Evolutionary conservation across 2,329 filamentous ascomycete species (phyloP), one percentile per base, ranked within the genome.

Genomic region (Botrytis hyacinthi): DNA sequence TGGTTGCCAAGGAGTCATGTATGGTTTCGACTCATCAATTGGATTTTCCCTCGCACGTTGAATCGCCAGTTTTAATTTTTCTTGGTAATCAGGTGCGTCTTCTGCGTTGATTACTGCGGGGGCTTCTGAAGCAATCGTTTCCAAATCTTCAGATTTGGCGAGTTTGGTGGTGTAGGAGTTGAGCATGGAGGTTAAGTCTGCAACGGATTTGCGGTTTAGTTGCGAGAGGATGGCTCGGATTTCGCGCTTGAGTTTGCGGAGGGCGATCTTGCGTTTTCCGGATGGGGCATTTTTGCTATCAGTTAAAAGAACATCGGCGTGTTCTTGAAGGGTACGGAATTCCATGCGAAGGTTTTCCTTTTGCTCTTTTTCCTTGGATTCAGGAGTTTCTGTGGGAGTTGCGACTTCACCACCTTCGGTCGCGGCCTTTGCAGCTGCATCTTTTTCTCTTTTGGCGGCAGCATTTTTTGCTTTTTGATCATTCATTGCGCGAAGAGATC

Each of bases 1-100:
- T 20, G 96, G 96, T 76, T 87, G 85, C 96, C 96, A 99, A 20
- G 96, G 96, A 2, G 95, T 98, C 7, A 88, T 88, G 81, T 99
- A 99, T 5, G 96, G 93, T 84, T 97, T 97, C 73, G 83, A 84
- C 40, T 84, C 82, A 82, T 98, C 93, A 74, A 91, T 83, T 0
- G 93, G 92, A 83, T 98, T 97, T 81, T 94, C 89, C 88, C 78
- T 88, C 85, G 71, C 85, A 26, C 73, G 62, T 26, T 48, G 37
- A 20, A 79, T 60, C 22, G 73, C 73, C 54, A 75, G 37, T 18
- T 72, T 71, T 5, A 78, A 66, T 48, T 60, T 67, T 72, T 66
- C 26, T 70, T 74, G 71, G 72, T 78, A 65, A 67, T 73, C 76
- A 16, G 51, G 48, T 35, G 9, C 10, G 16, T 68, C 71, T 48